Conservation (phyloP, 768 basidiomycete species). For the Auriscalpium orientale region DNA sequence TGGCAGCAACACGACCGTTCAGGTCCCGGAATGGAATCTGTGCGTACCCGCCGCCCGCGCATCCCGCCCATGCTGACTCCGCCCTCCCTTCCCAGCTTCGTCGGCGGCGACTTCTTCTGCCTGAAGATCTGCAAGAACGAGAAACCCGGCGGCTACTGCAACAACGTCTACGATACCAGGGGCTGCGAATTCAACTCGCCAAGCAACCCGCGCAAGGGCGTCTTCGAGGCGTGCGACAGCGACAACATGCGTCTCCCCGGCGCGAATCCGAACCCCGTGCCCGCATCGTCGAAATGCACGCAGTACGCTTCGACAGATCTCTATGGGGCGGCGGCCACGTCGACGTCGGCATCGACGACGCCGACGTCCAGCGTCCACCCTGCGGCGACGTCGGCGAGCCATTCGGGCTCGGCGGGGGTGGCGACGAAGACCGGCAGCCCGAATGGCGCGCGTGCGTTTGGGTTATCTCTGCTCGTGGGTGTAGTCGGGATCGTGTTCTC, state of each 20-base stretch:
- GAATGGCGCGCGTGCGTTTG: constrained; percentile 5
- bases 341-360: constrained; percentile 3
- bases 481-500: constrained; percentile 27
- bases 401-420: constrained; percentile 4
- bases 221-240: constrained; percentile 58
- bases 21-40: constrained; percentile 66
- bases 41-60: constrained; percentile 22
- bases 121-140: constrained; percentile 64
- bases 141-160: constrained; percentile 47
- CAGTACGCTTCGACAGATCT: constrained; percentile 29
- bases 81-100: constrained; percentile 44
- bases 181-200: constrained; percentile 76
- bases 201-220: constrained; percentile 45
- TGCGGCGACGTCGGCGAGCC: constrained; percentile 4
- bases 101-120: constrained; percentile 60
- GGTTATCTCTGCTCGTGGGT: constrained; percentile 18
- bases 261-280: constrained; percentile 30
- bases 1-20: constrained; percentile 36
- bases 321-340: constrained; percentile 20
- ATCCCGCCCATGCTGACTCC: not conserved
- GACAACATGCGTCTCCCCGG: constrained; percentile 59
- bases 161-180: constrained; percentile 69
- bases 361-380: not conserved
- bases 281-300: constrained; percentile 38
- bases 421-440: not conserved